A percentile compares a stretch with the other conserved stretches of the same genome.
These are phyloP conservation scores for Achaetomiella virescens DNA, from an alignment of 495 filamentous ascomycete genomes.

Conservation along the genomic window DNA sequence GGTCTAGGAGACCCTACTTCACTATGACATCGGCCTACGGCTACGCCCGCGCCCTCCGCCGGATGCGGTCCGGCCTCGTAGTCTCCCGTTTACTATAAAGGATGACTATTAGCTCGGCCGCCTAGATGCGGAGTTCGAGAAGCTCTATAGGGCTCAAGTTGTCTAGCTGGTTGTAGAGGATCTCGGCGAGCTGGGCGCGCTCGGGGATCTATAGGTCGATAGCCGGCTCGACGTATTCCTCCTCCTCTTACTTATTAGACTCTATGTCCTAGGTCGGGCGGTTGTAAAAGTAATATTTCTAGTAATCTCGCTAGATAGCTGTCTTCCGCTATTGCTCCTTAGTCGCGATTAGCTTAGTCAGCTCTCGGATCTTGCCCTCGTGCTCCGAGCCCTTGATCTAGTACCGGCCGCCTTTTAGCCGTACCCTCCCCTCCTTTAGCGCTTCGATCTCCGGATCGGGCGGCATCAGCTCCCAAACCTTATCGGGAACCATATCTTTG, in stretches of 20 bases:
- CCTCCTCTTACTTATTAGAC: neutral
- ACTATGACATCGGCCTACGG: neutral
- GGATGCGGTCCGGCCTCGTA: conserved; percentile 3
- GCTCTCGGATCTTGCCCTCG: conserved; percentile 11
- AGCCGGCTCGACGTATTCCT: no score
- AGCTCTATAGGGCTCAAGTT: conserved; percentile 9
- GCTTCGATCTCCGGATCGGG: conserved; percentile 19
- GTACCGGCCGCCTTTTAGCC: conserved; percentile 21
- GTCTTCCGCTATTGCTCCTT: conserved; percentile 14
- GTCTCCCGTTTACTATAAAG: conserved; percentile 6
- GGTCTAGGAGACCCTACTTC: neutral
- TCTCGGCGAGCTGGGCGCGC: no score
- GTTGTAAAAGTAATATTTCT: conserved; percentile 23
- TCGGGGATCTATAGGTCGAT: no score
- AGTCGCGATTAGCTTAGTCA: conserved; percentile 10
- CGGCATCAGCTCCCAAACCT: conserved; percentile 17
- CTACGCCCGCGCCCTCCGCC: neutral
- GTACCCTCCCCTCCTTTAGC: conserved; percentile 17
- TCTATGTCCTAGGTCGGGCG: conserved; percentile 26
- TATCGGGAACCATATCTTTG: conserved; percentile 15
- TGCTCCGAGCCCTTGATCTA: conserved; percentile 13
- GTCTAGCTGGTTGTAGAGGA: neutral
- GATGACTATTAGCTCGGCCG: conserved; percentile 11
- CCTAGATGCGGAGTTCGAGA: conserved; percentile 14
- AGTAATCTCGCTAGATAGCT: conserved; percentile 14